Conservation (phyloP, 2,329 filamentous ascomycete species). For the Sclerotinia borealis region DNA sequence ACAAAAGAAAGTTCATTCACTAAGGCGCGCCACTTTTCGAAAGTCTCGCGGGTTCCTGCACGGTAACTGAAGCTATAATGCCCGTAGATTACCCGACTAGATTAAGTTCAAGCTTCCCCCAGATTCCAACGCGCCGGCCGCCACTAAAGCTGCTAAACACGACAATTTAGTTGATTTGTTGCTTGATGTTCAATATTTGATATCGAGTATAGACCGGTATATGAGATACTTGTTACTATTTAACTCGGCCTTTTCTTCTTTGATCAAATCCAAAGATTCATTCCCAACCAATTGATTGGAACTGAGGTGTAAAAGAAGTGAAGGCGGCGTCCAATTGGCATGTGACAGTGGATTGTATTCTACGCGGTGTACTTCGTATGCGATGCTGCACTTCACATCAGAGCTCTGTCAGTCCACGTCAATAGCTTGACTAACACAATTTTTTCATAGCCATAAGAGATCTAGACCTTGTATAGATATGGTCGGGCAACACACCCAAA, state of each 20-base stretch:
- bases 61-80: no score
- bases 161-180: not conserved
- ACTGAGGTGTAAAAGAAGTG: not conserved
- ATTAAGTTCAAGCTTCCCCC: not conserved
- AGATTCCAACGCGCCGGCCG: not conserved
- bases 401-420: slow-evolving; percentile 8
- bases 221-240: not conserved
- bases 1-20: not conserved
- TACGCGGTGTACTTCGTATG: not conserved
- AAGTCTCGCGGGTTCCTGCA: not conserved
- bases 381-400: not conserved
- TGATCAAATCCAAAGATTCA: not conserved
- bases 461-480: slow-evolving; percentile 5
- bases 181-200: not conserved
- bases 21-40: not conserved
- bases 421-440: not conserved
- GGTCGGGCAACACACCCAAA: not conserved
- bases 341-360: slow-evolving; percentile 13
- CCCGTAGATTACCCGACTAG: slow-evolving; percentile 1
- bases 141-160: not conserved
- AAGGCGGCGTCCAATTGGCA: not conserved
- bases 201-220: not conserved
- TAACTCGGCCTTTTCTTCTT: not conserved
- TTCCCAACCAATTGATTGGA: not conserved
- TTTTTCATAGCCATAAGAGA: not conserved